Evolutionary conservation across 2,329 filamentous ascomycete genomes (phyloP), one percentile per base, ranked within the genome.

Genomic region (Colletotrichum tabaci): DNA sequence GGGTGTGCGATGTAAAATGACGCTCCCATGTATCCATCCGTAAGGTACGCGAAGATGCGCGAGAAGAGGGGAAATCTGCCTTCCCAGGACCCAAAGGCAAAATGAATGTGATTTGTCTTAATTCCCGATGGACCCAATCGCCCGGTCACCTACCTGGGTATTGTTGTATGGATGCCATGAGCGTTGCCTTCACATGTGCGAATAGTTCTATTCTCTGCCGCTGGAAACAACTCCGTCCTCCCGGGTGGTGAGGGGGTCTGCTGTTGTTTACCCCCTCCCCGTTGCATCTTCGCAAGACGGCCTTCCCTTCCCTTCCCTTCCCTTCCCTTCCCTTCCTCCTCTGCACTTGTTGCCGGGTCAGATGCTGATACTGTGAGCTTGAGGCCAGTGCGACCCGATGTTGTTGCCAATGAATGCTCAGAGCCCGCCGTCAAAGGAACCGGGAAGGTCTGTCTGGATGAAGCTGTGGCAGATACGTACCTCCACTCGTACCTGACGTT

Each of bases 381-480:
- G 66, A 50, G 42, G 35, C 61, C 61, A 53, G 18, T 61, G 60
- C 46, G 58, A 40, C 5, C 13, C 44, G 15, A 61, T 35, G 30
- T 35, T 35, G 30, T 35, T 35, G 30, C 30, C 30, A 35, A 35
- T 10, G 9, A 40, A 50, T 50, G 58, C 30, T 23, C 58, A 49
- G 8, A 46, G 18, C 44, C 30, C 21, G 23, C n/a, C 15, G 40
- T 26, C 30, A 26, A 52, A 26, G 30, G 47, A 47, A 26, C 67
- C 53, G 56, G n/a, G 67, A 30, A 67, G 55, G 50, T 71, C 50
- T 67, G 30, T 35, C 30, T 35, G 30, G 64, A 71, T 62, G 64
- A 58, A 46, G 67, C 67, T 57, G 42, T 52, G 57, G 57, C 57
- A 71, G 64, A 67, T 26, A 58, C 61, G 53, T 66, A 42, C 16